Evolutionary conservation across 495 filamentous ascomycete species (phyloP).

Genomic region (Parathielavia hyrcaniae): DNA sequence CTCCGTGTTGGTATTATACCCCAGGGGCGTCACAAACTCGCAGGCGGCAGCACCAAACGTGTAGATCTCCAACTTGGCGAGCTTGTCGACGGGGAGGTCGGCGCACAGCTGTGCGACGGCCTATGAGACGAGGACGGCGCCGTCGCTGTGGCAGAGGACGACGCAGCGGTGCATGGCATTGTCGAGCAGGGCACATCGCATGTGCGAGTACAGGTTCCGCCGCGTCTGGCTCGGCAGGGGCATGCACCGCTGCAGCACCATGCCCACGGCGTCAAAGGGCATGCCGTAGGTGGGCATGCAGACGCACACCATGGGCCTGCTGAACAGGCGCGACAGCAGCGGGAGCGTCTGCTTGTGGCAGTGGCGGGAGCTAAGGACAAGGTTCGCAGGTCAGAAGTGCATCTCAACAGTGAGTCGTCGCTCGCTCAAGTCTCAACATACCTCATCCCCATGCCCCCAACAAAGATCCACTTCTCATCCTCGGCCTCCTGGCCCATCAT

Average conservation of each 20-base stretch:
- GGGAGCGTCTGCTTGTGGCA: slow-evolving; percentile 25
- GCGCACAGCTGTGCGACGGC: slow-evolving; percentile 34
- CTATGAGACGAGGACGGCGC: slow-evolving; percentile 32
- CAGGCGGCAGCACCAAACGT: slow-evolving; percentile 39
- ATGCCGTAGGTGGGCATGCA: slow-evolving; percentile 31
- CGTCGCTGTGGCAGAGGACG: slow-evolving; percentile 35
- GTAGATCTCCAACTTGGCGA: slow-evolving; percentile 41
- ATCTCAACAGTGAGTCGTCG: not conserved
- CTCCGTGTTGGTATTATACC: slow-evolving; percentile 18
- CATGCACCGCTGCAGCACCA: slow-evolving; percentile 32
- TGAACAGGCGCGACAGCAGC: slow-evolving; percentile 31
- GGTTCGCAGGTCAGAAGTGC: not conserved
- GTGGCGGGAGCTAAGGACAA: slow-evolving; percentile 20
- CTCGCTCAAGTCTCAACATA: not conserved
- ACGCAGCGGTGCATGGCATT: slow-evolving; percentile 33
- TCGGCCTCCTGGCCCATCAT: slow-evolving; percentile 27
- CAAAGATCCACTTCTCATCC: slow-evolving; percentile 36
- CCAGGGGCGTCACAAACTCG: slow-evolving; percentile 36
- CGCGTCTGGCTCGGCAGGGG: slow-evolving; percentile 24
- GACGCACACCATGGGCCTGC: slow-evolving; percentile 34
- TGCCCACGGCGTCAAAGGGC: slow-evolving; percentile 27
- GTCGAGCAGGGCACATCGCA: slow-evolving; percentile 33
- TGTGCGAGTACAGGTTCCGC: slow-evolving; percentile 29
- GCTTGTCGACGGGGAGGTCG: slow-evolving; percentile 33
- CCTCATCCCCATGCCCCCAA: slow-evolving; percentile 34